Evolutionary conservation across 2,329 filamentous ascomycete genomes (phyloP), one percentile per base, ranked within the genome.

Genomic region (Daldinia eschscholtzii): DNA sequence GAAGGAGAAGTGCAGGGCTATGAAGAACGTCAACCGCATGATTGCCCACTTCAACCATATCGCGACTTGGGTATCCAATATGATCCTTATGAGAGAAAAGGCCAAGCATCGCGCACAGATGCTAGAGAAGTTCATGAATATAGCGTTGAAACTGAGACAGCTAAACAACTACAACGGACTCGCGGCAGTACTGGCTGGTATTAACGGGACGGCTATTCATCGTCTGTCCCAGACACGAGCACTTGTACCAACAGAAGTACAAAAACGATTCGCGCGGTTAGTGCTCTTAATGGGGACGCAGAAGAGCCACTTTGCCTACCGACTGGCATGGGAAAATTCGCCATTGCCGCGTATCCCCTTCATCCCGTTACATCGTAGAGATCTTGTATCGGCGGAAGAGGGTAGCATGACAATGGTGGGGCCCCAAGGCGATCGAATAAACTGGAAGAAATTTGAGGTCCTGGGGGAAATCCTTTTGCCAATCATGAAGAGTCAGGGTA

Each of bases 381-480:
- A 99, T 81, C 85, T 99, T 26, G 93, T 97, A 1, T 93, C 92
- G 12, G 95, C 96, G 0, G 93, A 97, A 76, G 93, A 97, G 80
- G 96, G 95, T 37, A 98, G 96, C 80, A 89, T 89, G 76, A 98
- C 96, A 0, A 95, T 97, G 78, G 84, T 98, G 1, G 93, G 92
- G 6, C 85, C 88, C 1, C 86, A 89, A 67, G 88, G 85, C 71
- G 88, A 93, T 70, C 86, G 93, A 58, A 93, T 99, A 78, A 98
- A 98, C 79, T 99, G 96, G 96, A 94, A 92, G 81, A 99, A 99
- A 79, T 99, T 98, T 76, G 95, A 98, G 80, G 91, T 99, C 35
- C 90, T 98, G 81, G 94, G 94, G 6, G 95, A 98, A 74, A 92
- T 98, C 4, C 87, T 98, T 60, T 85, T 98, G 67, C 92, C 93